These are phyloP conservation scores for Fusarium sp. DNA, from an alignment of 2,329 filamentous ascomycete genomes.

Conservation along the genomic window DNA sequence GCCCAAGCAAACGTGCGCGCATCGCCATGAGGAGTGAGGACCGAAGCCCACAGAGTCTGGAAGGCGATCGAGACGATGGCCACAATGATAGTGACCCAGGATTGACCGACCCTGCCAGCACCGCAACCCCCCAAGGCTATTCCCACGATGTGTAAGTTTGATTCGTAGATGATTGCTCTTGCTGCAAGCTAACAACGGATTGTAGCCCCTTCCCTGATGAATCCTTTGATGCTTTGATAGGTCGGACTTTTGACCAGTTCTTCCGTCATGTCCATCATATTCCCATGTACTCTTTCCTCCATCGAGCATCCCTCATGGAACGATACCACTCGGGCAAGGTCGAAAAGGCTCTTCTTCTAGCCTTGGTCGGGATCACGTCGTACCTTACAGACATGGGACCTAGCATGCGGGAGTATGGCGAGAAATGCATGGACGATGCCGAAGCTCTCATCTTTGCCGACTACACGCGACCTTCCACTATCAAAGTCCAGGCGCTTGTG, in stretches of 20 bases:
- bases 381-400: constrained; percentile 66
- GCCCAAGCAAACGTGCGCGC: constrained; percentile 58
- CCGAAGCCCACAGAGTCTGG: constrained; percentile 50
- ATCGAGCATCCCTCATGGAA: constrained; percentile 70
- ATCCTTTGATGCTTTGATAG: constrained; percentile 61
- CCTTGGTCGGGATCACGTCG: constrained; percentile 67
- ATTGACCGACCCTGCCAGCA: constrained; percentile 49
- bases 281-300: constrained; percentile 69
- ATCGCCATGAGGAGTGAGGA: constrained; percentile 42
- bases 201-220: constrained; percentile 53
- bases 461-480: constrained; percentile 66
- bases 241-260: constrained; percentile 67
- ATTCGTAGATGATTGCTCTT: neutral
- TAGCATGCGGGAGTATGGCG: constrained; percentile 64
- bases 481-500: constrained; percentile 64
- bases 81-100: constrained; percentile 51
- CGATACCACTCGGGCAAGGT: constrained; percentile 68
- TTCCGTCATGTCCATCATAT: constrained; percentile 71
- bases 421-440: constrained; percentile 66
- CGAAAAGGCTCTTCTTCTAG: constrained; percentile 65
- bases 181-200: constrained; percentile 34
- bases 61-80: constrained; percentile 50
- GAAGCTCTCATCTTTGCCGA: constrained; percentile 64
- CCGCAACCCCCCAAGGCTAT: constrained; percentile 50
- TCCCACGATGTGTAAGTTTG: constrained; percentile 50